A percentile compares a stretch with the other conserved stretches of the same genome.
Conservation (phyloP, 257 asterid species). For the Verbascum thapsus region DNA sequence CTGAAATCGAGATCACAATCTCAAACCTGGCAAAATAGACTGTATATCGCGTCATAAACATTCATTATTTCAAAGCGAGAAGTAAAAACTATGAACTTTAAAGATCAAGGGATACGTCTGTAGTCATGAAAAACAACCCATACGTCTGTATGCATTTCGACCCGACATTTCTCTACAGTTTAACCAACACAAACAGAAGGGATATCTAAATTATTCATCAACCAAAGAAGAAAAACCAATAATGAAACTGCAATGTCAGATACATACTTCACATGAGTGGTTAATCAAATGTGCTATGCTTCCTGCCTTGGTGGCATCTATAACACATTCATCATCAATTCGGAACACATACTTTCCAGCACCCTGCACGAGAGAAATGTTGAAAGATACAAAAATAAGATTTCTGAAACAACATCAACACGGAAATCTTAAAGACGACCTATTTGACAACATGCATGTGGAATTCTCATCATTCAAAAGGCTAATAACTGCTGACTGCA, state of each 20-base stretch:
- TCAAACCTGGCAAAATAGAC: not conserved
- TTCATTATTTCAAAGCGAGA: too few species aligned
- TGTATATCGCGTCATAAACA: too few species aligned
- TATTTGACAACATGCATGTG: slow-evolving; percentile 19
- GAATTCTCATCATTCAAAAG: slow-evolving; percentile 23
- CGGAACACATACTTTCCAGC: slow-evolving; percentile 99
- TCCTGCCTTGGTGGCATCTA: slow-evolving; percentile 98
- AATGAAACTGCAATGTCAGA: slow-evolving; percentile 15
- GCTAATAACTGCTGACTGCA: slow-evolving; percentile 16
- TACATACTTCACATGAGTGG: slow-evolving; percentile 95
- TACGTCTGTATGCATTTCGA: too few species aligned
- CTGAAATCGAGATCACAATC: not conserved
- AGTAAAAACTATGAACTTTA: too few species aligned
- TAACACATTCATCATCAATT: slow-evolving; percentile 82
- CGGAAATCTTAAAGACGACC: slow-evolving; percentile 4
- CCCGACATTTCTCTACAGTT: too few species aligned
- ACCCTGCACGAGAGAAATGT: slow-evolving; percentile 59
- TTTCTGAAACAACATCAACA: slow-evolving; percentile 11
- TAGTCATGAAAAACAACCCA: slow-evolving; percentile 4
- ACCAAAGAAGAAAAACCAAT: slow-evolving; percentile 18
- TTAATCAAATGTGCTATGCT: slow-evolving; percentile 96
- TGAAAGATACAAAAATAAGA: slow-evolving; percentile 22
- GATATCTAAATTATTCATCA: too few species aligned
- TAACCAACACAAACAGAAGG: too few species aligned
- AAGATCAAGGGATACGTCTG: too few species aligned